A percentile compares a stretch with the other conserved stretches of the same genome.
Evolutionary conservation across 169 alveolate species (phyloP).

Genomic region (Plasmodium billcollinsi): DNA sequence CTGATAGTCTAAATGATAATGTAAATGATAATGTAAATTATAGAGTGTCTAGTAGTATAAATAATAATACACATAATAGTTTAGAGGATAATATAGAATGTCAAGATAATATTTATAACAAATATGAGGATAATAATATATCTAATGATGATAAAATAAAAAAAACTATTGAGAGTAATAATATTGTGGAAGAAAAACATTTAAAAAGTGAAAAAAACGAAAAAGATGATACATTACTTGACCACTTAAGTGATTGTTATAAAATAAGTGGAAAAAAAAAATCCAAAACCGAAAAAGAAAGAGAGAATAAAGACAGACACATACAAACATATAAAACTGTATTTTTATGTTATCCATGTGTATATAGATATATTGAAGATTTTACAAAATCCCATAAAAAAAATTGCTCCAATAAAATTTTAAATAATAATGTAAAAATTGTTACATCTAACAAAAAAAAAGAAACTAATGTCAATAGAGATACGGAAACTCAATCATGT

Average conservation of each 20-base stretch:
- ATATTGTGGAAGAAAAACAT: constrained; percentile 1
- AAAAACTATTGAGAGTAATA: neutral
- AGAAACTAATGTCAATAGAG: neutral
- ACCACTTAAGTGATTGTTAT: constrained; percentile 3
- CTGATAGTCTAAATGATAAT: neutral
- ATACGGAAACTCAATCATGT: neutral
- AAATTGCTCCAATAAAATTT: constrained; percentile 57
- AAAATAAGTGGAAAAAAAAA: constrained; percentile 45
- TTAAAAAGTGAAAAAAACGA: neutral
- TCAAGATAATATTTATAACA: neutral
- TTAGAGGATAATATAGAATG: constrained; percentile 13
- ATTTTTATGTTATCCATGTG: constrained; percentile 70
- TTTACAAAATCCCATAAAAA: constrained; percentile 62
- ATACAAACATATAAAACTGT: constrained; percentile 48
- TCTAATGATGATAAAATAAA: constrained; percentile 6
- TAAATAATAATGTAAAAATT: constrained; percentile 71
- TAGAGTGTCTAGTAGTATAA: too few species aligned
- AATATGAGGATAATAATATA: neutral
- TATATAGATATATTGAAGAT: constrained; percentile 64
- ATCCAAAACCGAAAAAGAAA: constrained; percentile 19
- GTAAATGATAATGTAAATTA: neutral
- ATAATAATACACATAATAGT: too few species aligned
- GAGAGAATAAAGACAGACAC: constrained; percentile 31
- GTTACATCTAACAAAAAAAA: constrained; percentile 54
- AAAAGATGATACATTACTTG: constrained; percentile 15